Evolutionary conservation across 768 basidiomycete genomes (phyloP), one percentile per base, ranked within the genome.

Genomic region (Hericium rajendrae): DNA sequence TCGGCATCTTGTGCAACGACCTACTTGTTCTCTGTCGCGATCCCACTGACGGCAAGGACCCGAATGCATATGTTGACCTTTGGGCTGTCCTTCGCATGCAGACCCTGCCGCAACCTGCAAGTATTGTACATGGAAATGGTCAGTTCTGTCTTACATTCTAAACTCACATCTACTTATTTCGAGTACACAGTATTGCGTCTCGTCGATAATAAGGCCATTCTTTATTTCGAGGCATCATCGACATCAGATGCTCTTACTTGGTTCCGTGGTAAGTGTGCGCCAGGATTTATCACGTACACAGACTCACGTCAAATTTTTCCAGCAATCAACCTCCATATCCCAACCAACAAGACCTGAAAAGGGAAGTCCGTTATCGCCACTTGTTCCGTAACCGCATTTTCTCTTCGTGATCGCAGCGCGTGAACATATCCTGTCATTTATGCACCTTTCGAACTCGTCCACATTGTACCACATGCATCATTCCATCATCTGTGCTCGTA

Each of bases 31-130:
- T 98, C 51, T 93, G 91, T 70, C 84, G 90, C 59, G 91, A 94
- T 70, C 85, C 90, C 10, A 83, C 87, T 11, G 84, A 85, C 41
- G 90, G 89, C 48, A 79, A 80, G 62, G 94, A 95, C 61, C 84
- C 82, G 22, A 73, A 76, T 49, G 84, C 82, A 3, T 71, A 67
- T 22, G 92, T 97, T 32, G 94, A 98, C 67, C 76, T 98, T n/a
- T 97, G 92, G 88, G 94, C 94, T 38, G 95, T 97, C 37, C 73
- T 98, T 59, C 80, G 95, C 46, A 93, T 99, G 92, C 92, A 94
- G 70, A 95, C 94, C 0, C 68, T 93, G 48, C 85, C 87, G 5
- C 91, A 94, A 65, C 93, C 91, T 5, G 92, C 91, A 16, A 91
- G 87, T 62, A 89, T 94, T 57, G 88, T 91, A 24, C 87, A 93